These are phyloP conservation scores for Pythium brassicae DNA, from an alignment of 352 stramenopile species.

Conservation along the genomic window DNA sequence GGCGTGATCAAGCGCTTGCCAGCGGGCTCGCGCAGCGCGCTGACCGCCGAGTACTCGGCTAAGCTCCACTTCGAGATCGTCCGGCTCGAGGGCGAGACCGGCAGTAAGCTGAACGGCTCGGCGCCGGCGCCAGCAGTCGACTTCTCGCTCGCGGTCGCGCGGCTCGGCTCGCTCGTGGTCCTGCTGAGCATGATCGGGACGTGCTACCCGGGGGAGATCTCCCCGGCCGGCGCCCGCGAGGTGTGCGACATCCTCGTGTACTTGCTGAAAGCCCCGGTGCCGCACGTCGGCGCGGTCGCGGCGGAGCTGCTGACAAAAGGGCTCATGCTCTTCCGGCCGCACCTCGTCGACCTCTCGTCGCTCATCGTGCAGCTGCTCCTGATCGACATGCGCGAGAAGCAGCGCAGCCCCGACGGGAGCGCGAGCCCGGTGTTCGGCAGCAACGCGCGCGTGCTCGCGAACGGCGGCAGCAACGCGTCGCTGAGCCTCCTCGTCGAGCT, in stretches of 20 bases:
- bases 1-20: conserved; percentile 74
- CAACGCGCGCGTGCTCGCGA: conserved; percentile 38
- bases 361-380: conserved; percentile 67
- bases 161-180: conserved; percentile 69
- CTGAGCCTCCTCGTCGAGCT: conserved; percentile 78
- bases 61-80: conserved; percentile 80
- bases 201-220: conserved; percentile 80
- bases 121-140: conserved; percentile 14
- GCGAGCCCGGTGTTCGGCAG: conserved; percentile 34
- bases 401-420: conserved; percentile 27
- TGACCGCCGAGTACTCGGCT: conserved; percentile 72
- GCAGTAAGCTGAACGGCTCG: conserved; percentile 30
- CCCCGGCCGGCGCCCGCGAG: conserved; percentile 62
- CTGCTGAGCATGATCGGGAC: conserved; percentile 85
- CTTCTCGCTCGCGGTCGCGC: conserved; percentile 43
- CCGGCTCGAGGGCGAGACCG: conserved; percentile 61
- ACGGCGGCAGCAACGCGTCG: conserved; percentile 61
- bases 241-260: conserved; percentile 78
- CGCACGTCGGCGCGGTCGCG: conserved; percentile 59
- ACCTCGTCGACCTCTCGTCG: conserved; percentile 76
- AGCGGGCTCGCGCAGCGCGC: conserved; percentile 27
- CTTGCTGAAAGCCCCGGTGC: conserved; percentile 46
- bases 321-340: conserved; percentile 77
- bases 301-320: conserved; percentile 79
- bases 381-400: conserved; percentile 76